phyloP scores from a whole-genome alignment of 257 asterid genomes.

The Orobanche coerulescens region DNA sequence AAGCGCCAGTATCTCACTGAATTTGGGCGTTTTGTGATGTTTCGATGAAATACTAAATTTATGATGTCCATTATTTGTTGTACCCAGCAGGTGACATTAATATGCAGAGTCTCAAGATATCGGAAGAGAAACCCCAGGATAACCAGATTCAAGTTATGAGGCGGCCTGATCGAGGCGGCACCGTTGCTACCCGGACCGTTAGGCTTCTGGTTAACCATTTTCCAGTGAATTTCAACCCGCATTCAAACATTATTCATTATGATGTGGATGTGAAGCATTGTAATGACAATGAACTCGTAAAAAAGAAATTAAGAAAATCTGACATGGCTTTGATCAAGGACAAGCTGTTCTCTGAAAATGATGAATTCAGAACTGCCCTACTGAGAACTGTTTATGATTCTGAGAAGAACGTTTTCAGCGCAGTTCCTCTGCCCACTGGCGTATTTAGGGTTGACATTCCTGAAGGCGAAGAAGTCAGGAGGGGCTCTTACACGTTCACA shows the following conservation, averaged over 20 bases:
- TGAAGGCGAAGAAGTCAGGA: slow-evolving; percentile 33
- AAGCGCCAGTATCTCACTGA: neutral
- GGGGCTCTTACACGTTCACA: slow-evolving; percentile 28
- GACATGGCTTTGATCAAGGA: slow-evolving; percentile 36
- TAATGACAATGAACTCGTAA: slow-evolving; percentile 20
- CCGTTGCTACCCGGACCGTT: slow-evolving; percentile 23
- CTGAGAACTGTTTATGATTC: slow-evolving; percentile 51
- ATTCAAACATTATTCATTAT: slow-evolving; percentile 38
- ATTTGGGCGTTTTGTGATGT: neutral
- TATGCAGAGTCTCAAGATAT: slow-evolving; percentile 19
- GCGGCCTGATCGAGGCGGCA: slow-evolving; percentile 60
- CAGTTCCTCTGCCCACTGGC: slow-evolving; percentile 37
- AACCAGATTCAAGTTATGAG: slow-evolving; percentile 30
- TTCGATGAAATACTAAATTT: neutral
- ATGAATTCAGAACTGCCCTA: slow-evolving; percentile 10
- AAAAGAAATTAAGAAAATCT: slow-evolving; percentile 29
- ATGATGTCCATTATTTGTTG: neutral
- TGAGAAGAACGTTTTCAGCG: slow-evolving; percentile 56
- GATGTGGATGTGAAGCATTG: slow-evolving; percentile 45
- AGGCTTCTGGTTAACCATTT: slow-evolving; percentile 60
- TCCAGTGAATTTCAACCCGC: slow-evolving; percentile 31
- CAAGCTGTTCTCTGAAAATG: slow-evolving; percentile 27
- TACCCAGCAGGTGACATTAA: slow-evolving; percentile 24
- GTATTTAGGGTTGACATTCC: slow-evolving; percentile 28
- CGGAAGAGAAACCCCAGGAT: slow-evolving; percentile 13